A percentile compares a stretch with the other conserved stretches of the same genome.
Conservation (phyloP, 768 basidiomycete species). For the Lyophyllum atratum region DNA sequence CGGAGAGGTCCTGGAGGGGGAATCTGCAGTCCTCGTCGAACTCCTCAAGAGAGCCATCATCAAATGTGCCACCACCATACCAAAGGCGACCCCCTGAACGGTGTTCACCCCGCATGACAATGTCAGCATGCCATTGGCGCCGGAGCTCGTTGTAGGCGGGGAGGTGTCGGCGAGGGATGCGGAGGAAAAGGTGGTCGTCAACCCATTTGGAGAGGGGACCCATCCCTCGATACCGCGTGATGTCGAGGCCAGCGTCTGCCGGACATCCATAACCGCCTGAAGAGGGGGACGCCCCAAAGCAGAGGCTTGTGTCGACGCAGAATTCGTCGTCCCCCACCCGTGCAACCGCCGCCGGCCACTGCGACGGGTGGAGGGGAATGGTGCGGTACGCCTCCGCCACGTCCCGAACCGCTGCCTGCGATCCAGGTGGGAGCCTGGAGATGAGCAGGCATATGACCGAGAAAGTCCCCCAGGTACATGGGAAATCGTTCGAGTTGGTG, state of each 20-base stretch:
- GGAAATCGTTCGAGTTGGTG: conserved; percentile 26
- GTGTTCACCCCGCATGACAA: neutral
- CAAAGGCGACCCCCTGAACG: conserved; percentile 13
- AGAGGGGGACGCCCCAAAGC: neutral
- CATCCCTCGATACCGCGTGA: conserved; percentile 12
- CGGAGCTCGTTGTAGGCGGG: conserved; percentile 13
- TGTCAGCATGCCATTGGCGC: conserved; percentile 1
- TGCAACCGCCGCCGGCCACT: neutral
- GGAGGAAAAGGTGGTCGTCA: conserved; percentile 23
- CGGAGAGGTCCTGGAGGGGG: conserved; percentile 21
- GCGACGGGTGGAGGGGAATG: neutral
- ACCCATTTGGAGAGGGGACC: conserved; percentile 24
- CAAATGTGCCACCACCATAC: conserved; percentile 19
- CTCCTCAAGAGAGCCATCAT: conserved; percentile 22
- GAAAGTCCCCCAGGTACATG: conserved; percentile 32
- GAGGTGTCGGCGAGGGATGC: conserved; percentile 19
- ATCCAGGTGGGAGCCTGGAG: conserved; percentile 3
- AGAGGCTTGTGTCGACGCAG: neutral
- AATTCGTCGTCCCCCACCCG: neutral
- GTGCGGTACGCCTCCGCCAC: conserved; percentile 14
- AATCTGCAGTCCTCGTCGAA: conserved; percentile 27
- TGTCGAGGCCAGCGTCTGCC: conserved; percentile 10
- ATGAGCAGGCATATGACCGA: conserved; percentile 1
- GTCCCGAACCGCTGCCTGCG: conserved; percentile 9
- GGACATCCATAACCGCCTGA: conserved; percentile 18